Evolutionary conservation across 129 eudicot species (phyloP), one percentile per base, ranked within the genome.

Genomic region (Glebionis coronaria): DNA sequence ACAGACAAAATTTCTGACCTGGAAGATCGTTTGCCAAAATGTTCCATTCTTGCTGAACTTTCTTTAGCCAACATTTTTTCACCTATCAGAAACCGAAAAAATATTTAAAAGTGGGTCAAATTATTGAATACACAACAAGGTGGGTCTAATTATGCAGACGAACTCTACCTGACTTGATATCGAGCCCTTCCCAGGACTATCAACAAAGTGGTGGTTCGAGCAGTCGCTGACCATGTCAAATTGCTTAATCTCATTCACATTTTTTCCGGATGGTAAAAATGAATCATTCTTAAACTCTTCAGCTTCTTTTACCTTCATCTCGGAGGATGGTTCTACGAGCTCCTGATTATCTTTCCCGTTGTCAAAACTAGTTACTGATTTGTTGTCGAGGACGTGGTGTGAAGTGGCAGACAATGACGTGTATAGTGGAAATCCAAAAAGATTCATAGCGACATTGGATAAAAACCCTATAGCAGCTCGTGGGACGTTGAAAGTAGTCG

Each of bases 1-100:
- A 54, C 14, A n/a, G 19, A 60, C 1, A 59, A 42, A 47, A 13
- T 12, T 63, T 64, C 78, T 67, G n/a, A 94, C 99, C 93, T 3
- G 99, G 99, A 78, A 94, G 97, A 71, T 89, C 85, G 49, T 87
- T 85, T 21, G 81, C 81, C 65, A 94, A 73, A 75, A 94, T 84
- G 83, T 79, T 81, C 99, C 99, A 94, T 69, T 94, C 97, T 74
- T 84, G 87, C 70, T 81, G 90, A 63, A 94, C 87, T 82, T 87
- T 94, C 81, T 81, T 94, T 56, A 89, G 69, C 97, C 99, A 94
- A 49, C 84, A 57, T 79, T 71, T 74, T 69, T 78, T 89, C 69
- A 82, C 80, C 96, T 93, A 61, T 56, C 68, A 62, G 58, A 27
- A 57, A 31, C 59, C 70, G n/a, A 57, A 55, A 38, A 56, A 57